A percentile compares a stretch with the other conserved stretches of the same genome.
phyloP scores from a whole-genome alignment of 805 yeast species.

The Candida stauntonica region DNA sequence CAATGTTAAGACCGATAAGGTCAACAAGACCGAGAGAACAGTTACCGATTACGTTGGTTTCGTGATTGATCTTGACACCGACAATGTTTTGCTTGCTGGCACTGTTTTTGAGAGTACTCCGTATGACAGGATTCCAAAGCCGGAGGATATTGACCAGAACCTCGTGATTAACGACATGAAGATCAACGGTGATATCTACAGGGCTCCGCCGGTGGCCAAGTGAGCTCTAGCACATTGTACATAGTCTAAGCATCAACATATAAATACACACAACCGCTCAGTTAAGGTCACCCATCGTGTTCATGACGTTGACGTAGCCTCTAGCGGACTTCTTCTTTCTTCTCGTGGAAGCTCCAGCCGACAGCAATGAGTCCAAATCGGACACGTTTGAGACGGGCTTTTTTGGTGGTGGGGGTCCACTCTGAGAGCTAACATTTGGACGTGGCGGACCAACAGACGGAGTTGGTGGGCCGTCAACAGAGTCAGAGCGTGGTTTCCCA shows the following conservation, averaged over 20 bases:
- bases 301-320: conserved; percentile 59
- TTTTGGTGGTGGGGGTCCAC: not conserved
- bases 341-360: conserved; percentile 27
- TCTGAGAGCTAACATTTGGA: not conserved
- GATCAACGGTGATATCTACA: conserved; percentile 31
- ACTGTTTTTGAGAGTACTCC: conserved; percentile 59
- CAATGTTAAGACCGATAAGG: conserved; percentile 40
- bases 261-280: too few species aligned
- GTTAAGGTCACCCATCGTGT: conserved; percentile 3
- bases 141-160: conserved; percentile 28
- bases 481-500: conserved; percentile 37
- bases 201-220: conserved; percentile 25
- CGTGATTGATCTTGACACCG: conserved; percentile 55
- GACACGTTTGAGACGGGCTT: conserved; percentile 7
- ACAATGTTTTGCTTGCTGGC: conserved; percentile 58
- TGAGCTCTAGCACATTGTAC: conserved; percentile 2
- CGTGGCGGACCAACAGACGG: conserved; percentile 7
- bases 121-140: conserved; percentile 33
- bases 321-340: conserved; percentile 44
- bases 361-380: conserved; percentile 44
- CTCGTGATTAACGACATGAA: conserved; percentile 29
- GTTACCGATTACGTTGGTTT: conserved; percentile 59
- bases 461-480: conserved; percentile 14
- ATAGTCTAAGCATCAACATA: not conserved
- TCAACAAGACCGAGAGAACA: conserved; percentile 45